Conservation (phyloP, 805 yeast genomes). For the Ogataea degrootiae region DNA sequence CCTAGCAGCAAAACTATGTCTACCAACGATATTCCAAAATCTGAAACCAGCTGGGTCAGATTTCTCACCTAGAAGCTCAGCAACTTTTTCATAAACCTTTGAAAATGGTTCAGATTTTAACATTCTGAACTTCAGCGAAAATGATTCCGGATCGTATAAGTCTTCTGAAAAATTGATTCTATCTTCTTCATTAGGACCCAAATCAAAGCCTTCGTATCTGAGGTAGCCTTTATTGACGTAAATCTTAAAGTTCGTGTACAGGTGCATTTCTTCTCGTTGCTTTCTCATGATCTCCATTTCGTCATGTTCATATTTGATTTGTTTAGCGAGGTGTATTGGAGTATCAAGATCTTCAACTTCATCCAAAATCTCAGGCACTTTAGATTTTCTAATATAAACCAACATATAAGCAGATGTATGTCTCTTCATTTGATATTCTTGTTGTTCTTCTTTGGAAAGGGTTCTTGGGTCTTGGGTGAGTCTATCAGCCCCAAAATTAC, state of each 20-base stretch:
- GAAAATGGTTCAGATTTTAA: constrained; percentile 51
- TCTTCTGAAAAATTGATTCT: constrained; percentile 44
- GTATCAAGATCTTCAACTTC: constrained; percentile 49
- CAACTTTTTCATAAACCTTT: constrained; percentile 47
- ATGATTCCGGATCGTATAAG: constrained; percentile 41
- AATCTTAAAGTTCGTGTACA: constrained; percentile 54
- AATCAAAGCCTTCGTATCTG: constrained; percentile 68
- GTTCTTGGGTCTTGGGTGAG: constrained; percentile 43
- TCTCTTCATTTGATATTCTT: constrained; percentile 62
- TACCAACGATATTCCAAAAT: constrained; percentile 60
- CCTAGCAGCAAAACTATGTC: constrained; percentile 70
- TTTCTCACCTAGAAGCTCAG: constrained; percentile 35
- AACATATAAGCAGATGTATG: constrained; percentile 97
- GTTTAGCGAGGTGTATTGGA: constrained; percentile 65
- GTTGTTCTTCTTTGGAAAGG: constrained; percentile 56
- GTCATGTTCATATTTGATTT: constrained; percentile 57
- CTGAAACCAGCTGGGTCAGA: constrained; percentile 37
- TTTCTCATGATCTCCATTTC: constrained; percentile 49
- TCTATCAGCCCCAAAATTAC: constrained; percentile 81
- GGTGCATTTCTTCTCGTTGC: constrained; percentile 68
- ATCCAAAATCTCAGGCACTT: constrained; percentile 53
- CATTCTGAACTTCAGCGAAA: constrained; percentile 47
- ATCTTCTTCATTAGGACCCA: constrained; percentile 57
- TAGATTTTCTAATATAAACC: constrained; percentile 75
- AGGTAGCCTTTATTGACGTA: constrained; percentile 51